These are phyloP conservation scores for Leucogyrophana mollusca DNA, from an alignment of 768 basidiomycete genomes.

Conservation along the genomic window DNA sequence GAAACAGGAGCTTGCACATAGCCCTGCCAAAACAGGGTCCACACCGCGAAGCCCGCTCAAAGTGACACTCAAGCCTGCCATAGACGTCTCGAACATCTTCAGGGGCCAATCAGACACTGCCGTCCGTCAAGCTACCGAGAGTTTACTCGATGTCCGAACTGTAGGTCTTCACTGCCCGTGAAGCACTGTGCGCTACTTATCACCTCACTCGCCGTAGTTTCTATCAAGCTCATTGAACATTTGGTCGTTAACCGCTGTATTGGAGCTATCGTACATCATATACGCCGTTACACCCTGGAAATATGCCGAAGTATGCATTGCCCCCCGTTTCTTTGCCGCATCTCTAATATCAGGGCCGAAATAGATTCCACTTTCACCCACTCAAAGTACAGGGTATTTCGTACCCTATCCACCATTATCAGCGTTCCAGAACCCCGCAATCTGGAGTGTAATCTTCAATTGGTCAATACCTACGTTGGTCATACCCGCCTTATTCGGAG, in stretches of 20 bases:
- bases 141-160: conserved; percentile 23
- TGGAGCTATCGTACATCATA: conserved; percentile 56
- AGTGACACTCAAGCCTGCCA: not conserved
- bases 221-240: conserved; percentile 68
- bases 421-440: conserved; percentile 43
- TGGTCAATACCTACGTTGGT: conserved; percentile 65
- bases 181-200: not conserved
- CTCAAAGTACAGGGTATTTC: conserved; percentile 1
- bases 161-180: conserved; percentile 13
- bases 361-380: not conserved
- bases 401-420: conserved; percentile 49
- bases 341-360: not conserved
- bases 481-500: conserved; percentile 55
- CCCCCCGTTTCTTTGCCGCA: not conserved
- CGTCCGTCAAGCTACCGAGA: not conserved
- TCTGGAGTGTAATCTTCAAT: conserved; percentile 56
- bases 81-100: too few species aligned
- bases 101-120: too few species aligned
- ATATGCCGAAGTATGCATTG: conserved; percentile 35
- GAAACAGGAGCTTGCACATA: not conserved
- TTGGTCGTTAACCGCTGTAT: conserved; percentile 50
- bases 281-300: conserved; percentile 55
- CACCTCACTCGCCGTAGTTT: conserved; percentile 41
- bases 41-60: not conserved
- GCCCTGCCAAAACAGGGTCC: too few species aligned